Percentiles rank a stretch among this genome's conserved stretches.
phyloP scores from a whole-genome alignment of 2,329 filamentous ascomycete genomes.

The Fonsecaea nubica region DNA sequence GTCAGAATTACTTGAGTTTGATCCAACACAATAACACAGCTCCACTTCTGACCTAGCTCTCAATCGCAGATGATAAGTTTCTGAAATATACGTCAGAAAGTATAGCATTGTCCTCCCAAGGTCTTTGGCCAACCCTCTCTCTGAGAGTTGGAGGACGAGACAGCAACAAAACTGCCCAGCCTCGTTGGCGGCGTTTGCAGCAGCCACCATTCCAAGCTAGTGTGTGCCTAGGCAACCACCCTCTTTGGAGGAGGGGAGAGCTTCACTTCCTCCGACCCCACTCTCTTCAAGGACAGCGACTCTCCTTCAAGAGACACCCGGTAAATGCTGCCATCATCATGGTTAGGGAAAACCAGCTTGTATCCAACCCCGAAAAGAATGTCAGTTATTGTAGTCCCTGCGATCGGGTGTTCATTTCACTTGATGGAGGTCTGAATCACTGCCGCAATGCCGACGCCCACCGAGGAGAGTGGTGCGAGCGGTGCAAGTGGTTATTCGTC shows the following conservation, averaged over 20 bases:
- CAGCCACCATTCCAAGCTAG: too few species aligned
- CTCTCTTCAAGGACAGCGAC: background rate
- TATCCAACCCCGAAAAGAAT: background rate
- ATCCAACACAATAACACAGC: too few species aligned
- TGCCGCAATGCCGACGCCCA: constrained; percentile 27
- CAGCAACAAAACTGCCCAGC: too few species aligned
- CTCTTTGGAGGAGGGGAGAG: background rate
- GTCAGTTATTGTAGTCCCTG: constrained; percentile 22
- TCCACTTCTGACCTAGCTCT: too few species aligned
- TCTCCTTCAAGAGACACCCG: background rate
- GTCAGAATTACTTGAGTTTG: too few species aligned
- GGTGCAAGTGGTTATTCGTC: constrained; percentile 32
- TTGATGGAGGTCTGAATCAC: constrained; percentile 22
- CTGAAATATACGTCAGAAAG: too few species aligned
- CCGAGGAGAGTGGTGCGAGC: constrained; percentile 31
- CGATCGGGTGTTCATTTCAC: constrained; percentile 24
- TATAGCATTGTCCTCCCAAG: too few species aligned
- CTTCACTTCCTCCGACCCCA: background rate
- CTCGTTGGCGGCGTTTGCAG: too few species aligned
- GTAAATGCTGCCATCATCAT: constrained; percentile 12
- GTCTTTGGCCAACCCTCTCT: too few species aligned
- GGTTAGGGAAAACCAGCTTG: constrained; percentile 23
- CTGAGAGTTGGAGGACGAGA: too few species aligned
- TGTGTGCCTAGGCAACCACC: too few species aligned
- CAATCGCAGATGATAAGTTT: too few species aligned